Evolutionary conservation across 805 yeast genomes (phyloP).

Genomic region (Kodamaea laetipori): DNA sequence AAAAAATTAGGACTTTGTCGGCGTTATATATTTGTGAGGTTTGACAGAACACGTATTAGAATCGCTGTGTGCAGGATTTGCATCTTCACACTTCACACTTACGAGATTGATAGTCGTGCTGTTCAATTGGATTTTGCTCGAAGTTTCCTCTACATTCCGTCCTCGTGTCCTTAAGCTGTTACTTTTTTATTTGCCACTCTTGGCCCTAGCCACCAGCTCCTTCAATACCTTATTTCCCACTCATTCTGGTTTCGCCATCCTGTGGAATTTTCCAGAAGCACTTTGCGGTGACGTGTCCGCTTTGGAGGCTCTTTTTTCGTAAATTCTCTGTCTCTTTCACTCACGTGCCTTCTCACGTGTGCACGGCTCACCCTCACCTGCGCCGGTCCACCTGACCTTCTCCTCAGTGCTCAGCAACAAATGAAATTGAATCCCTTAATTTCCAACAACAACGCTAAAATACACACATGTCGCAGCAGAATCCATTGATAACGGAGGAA

Average conservation of each 20-base stretch:
- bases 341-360: not conserved
- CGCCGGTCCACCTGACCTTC: constrained; percentile 4
- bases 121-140: too few relatives aligned
- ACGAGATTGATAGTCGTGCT: too few relatives aligned
- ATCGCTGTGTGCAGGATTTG: constrained; percentile 8
- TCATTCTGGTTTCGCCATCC: too few relatives aligned
- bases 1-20: not conserved
- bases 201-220: too few relatives aligned
- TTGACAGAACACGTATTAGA: constrained; percentile 8
- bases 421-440: constrained; percentile 9
- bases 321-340: not conserved
- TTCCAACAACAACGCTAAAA: constrained; percentile 1
- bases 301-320: not conserved
- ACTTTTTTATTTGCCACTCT: too few relatives aligned
- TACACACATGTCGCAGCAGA: constrained; percentile 15
- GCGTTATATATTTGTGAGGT: constrained; percentile 9
- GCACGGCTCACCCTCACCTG: not conserved
- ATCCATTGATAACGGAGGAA: constrained; percentile 43
- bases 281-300: constrained; percentile 1
- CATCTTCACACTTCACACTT: too few relatives aligned
- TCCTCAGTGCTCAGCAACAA: constrained; percentile 8
- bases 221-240: too few relatives aligned
- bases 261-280: not conserved
- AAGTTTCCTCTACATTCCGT: too few relatives aligned
- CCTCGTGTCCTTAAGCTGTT: too few relatives aligned